Base-by-base conservation (phyloP, 768 basidiomycete species). In the Tricholoma bakamatsutake region DNA sequence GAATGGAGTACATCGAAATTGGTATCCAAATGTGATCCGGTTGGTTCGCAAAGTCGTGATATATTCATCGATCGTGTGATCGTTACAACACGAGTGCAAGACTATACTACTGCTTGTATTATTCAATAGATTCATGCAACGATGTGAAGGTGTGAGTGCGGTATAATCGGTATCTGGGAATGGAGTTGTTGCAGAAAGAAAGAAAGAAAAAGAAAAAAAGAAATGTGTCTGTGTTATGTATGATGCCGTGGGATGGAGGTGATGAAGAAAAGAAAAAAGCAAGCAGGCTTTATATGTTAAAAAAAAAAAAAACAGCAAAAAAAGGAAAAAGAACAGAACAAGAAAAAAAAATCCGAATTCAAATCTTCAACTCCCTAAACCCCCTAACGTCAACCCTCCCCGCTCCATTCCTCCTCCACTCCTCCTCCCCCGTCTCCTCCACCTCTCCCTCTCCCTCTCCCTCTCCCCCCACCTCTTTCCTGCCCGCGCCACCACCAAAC, bases 301-400 rank as follows among this genome's bases (percentile, higher is more conserved):
- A 34, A 21, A 40, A 11, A 35, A 21, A 51, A 30, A 45, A 27
- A 47, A 31, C 7, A 43, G 17, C 28, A 21, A 31, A 55, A n/a
- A 55, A 21, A 56, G n/a, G 7, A 50, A 52, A 18, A 7, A 50
- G 40, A 21, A 42, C 13, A 58, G 30, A 11, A 48, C 11, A 40
- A 48, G 17, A 49, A 17, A 37, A 31, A 30, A 39, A 37, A 31
- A 30, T n/a, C n/a, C n/a, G n/a, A n/a, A n/a, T n/a, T 63, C 52
- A 78, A 58, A 90, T 90, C 79, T 80, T 87, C 68, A 90, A 67
- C 71, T 90, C 88, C 61, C 87, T 73, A 68, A 90, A 90, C 52
- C 88, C 88, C 52, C 88, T 75, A 52, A 90, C 87, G 67, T 90
- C 88, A 56, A 90, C 67, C 63, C 87, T 73, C 50, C 87, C 88